phyloP scores from a whole-genome alignment of 768 basidiomycete species.

The Sarcodon aspratus region DNA sequence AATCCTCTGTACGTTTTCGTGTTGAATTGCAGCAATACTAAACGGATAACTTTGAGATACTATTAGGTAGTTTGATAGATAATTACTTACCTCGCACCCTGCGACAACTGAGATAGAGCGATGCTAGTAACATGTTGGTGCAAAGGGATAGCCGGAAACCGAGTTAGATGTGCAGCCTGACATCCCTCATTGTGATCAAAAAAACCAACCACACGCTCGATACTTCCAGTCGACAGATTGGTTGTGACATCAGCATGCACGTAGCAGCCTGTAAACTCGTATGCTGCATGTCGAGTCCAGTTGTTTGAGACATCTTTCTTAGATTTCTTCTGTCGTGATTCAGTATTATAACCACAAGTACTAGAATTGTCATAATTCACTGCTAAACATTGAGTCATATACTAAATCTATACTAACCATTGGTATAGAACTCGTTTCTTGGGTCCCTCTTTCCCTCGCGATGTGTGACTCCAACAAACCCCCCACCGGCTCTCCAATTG shows the following conservation, averaged over 20 bases:
- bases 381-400: background rate
- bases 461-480: background rate
- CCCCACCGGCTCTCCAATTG: constrained; percentile 5
- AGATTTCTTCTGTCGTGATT: background rate
- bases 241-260: constrained; percentile 23
- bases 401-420: constrained; percentile 3
- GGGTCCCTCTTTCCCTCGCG: no score
- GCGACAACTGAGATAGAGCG: no score
- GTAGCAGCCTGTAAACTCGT: constrained; percentile 20
- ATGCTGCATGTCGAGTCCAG: constrained; percentile 3
- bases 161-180: constrained; percentile 5
- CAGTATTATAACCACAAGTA: constrained; percentile 6
- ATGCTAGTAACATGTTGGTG: no score
- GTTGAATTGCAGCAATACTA: constrained; percentile 11
- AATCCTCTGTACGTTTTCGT: constrained; percentile 4
- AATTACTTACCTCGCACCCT: no score
- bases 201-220: constrained; percentile 15
- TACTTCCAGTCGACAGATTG: background rate
- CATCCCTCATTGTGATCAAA: constrained; percentile 19
- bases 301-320: background rate
- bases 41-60: constrained; percentile 24
- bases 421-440: constrained; percentile 4
- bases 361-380: background rate
- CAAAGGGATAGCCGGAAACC: constrained; percentile 16
- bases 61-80: no score